A percentile compares a stretch with the other conserved stretches of the same genome.
Conservation (phyloP, 306 rosid species). For the Ormosia semicastrata region DNA sequence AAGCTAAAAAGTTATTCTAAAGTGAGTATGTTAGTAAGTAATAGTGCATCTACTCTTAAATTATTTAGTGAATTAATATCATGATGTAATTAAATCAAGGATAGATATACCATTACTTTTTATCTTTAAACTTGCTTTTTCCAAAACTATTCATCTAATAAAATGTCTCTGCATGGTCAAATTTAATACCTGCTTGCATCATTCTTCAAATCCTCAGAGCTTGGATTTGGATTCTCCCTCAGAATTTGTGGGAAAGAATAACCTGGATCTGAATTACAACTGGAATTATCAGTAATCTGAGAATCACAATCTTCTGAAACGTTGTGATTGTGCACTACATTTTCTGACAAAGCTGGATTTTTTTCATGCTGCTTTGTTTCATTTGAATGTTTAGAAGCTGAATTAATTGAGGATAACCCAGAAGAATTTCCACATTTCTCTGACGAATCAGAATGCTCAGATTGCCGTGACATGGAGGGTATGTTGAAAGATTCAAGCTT, state of each 20-base stretch:
- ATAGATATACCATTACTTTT: no score
- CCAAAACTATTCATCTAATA: background rate
- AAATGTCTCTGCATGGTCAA: slow-evolving; percentile 11
- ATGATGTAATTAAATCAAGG: no score
- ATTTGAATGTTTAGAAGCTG: slow-evolving; percentile 38
- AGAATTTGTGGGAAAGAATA: slow-evolving; percentile 23
- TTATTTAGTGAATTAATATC: no score
- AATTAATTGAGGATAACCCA: slow-evolving; percentile 34
- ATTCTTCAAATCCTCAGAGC: slow-evolving; percentile 37
- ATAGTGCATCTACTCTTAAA: no score
- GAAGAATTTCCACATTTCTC: slow-evolving; percentile 51
- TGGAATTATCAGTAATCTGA: slow-evolving; percentile 28
- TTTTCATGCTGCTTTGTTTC: slow-evolving; percentile 30
- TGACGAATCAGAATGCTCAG: slow-evolving; percentile 47
- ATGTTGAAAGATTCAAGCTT: slow-evolving; percentile 56
- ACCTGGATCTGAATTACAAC: slow-evolving; percentile 21
- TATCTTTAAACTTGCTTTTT: no score
- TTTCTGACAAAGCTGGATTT: slow-evolving; percentile 24
- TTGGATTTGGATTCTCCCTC: slow-evolving; percentile 15
- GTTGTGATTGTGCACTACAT: slow-evolving; percentile 25
- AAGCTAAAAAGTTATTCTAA: no score
- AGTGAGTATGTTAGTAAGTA: no score
- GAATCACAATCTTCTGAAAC: slow-evolving; percentile 40
- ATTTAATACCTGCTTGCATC: slow-evolving; percentile 47
- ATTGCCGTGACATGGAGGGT: slow-evolving; percentile 34